A percentile compares a stretch with the other conserved stretches of the same genome.
These are phyloP conservation scores for Chimonanthus praecox DNA, from an alignment of 164 flowering plant genomes.

Conservation along the genomic window DNA sequence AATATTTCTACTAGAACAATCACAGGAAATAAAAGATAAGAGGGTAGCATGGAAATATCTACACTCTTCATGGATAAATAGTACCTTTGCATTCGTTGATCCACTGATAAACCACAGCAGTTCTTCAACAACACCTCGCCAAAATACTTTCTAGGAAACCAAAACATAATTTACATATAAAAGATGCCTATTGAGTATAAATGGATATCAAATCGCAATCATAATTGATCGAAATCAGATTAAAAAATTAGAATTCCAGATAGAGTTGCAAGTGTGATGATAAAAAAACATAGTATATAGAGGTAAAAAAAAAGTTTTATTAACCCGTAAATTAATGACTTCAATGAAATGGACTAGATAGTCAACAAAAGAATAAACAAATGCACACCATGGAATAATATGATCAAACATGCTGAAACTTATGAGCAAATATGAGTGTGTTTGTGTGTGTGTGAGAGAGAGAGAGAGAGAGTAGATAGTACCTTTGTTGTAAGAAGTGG, in stretches of 20 bases:
- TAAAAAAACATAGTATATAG: too few species aligned
- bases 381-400: not conserved
- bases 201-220: too few species aligned
- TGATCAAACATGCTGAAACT: not conserved
- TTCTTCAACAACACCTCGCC: slow-evolving; percentile 99
- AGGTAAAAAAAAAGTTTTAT: too few species aligned
- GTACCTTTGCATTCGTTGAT: slow-evolving; percentile 91
- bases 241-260: not conserved
- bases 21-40: too few species aligned
- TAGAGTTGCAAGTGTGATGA: not conserved
- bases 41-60: not conserved
- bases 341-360: not conserved
- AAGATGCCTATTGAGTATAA: too few species aligned
- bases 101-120: slow-evolving; percentile 98
- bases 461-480: slow-evolving; percentile 8
- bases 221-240: not conserved
- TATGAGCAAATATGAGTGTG: too few species aligned
- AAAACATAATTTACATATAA: not conserved
- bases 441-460: not conserved
- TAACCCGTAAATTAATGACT: not conserved
- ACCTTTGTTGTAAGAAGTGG: slow-evolving; percentile 97
- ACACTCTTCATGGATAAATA: not conserved
- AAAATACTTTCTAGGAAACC: slow-evolving; percentile 63
- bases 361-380: not conserved
- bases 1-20: too few species aligned